Percentiles rank a stretch among this genome's conserved stretches.
These are phyloP conservation scores for Collybia sp. DNA, from an alignment of 768 basidiomycete species.

Conservation along the genomic window DNA sequence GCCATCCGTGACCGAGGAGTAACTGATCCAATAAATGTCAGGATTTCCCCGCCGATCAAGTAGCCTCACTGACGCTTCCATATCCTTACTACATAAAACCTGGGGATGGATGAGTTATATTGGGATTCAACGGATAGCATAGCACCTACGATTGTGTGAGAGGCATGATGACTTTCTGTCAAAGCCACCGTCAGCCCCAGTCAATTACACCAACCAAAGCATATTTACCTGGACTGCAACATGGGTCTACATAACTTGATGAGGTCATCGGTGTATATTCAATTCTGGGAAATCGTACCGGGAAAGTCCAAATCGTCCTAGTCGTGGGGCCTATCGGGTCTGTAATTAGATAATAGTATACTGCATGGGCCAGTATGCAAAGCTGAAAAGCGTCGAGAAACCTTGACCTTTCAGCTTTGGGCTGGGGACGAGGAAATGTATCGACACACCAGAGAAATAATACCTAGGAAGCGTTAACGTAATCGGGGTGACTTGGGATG, in stretches of 20 bases:
- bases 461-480: neutral
- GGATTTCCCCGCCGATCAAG: too few species aligned
- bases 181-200: neutral
- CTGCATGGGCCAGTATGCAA: neutral
- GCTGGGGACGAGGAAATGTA: neutral
- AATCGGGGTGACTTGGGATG: neutral
- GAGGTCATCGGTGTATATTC: too few species aligned
- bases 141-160: neutral
- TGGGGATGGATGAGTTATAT: neutral
- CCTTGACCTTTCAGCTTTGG: neutral
- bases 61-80: neutral
- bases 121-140: neutral
- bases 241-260: too few species aligned
- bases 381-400: neutral
- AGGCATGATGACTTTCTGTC: neutral
- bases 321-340: neutral
- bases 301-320: neutral
- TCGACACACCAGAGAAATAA: neutral
- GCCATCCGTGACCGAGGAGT: too few species aligned
- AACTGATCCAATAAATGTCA: too few species aligned
- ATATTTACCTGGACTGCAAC: too few species aligned
- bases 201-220: too few species aligned
- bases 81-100: slow-evolving; percentile 1
- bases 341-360: slow-evolving; percentile 1
- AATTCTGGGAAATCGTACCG: neutral